These are phyloP conservation scores for Penicillium parvum DNA, from an alignment of 495 filamentous ascomycete genomes.

Conservation along the genomic window DNA sequence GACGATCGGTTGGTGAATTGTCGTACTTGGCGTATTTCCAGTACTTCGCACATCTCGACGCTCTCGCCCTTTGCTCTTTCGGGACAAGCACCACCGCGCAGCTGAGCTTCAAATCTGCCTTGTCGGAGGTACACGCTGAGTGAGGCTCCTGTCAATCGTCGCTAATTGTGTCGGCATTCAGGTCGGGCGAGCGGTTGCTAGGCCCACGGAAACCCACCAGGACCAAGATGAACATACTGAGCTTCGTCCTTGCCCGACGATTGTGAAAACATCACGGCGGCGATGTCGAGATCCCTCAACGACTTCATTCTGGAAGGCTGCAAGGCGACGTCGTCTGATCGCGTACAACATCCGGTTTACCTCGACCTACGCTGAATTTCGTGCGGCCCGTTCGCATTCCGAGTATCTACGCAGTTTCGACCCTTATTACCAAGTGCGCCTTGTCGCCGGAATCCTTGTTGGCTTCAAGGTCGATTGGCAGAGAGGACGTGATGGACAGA, in stretches of 20 bases:
- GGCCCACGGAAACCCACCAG: no score
- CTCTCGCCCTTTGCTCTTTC: constrained; percentile 1
- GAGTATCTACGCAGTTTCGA: background rate
- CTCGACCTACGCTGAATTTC: constrained; percentile 1
- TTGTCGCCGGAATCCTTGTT: background rate
- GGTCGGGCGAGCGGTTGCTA: no score
- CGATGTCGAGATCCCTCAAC: background rate
- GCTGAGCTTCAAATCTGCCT: no score
- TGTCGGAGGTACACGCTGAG: no score
- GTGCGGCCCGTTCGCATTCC: background rate
- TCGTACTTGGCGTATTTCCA: background rate
- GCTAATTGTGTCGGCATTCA: no score
- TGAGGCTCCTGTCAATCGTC: background rate
- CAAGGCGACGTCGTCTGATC: background rate
- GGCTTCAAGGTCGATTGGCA: constrained; percentile 1
- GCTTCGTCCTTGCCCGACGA: background rate
- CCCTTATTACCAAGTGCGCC: background rate
- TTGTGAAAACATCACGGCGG: background rate
- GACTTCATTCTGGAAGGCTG: no score
- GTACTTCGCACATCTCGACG: no score
- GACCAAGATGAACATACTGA: no score
- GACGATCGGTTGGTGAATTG: background rate
- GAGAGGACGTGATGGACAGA: background rate
- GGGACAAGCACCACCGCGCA: background rate
- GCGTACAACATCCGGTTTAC: background rate